A percentile compares a stretch with the other conserved stretches of the same genome.
These are phyloP conservation scores for Solanum megistacrolobum DNA, from an alignment of 257 asterid species.

Conservation along the genomic window DNA sequence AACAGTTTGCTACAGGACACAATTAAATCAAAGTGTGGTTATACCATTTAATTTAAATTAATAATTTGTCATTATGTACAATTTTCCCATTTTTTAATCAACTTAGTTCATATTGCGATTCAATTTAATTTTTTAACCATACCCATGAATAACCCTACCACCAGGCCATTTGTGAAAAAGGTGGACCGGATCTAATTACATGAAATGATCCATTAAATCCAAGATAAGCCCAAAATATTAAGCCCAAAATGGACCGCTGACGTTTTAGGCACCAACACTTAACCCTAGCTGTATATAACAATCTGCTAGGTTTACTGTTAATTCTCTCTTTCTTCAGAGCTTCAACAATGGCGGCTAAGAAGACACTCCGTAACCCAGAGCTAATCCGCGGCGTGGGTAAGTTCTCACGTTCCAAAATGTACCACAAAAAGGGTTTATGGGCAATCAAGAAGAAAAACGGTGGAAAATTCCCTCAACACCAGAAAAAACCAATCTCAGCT, in stretches of 20 bases:
- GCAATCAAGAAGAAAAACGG: constrained; percentile 43
- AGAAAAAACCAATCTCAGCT: constrained; percentile 12
- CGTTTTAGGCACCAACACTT: not conserved
- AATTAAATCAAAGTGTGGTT: too few species aligned
- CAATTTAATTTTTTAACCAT: too few species aligned
- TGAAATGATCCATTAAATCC: not conserved
- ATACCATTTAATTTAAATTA: too few species aligned
- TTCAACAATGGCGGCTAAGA: constrained; percentile 32
- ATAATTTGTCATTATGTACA: too few species aligned
- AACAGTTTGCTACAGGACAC: too few species aligned
- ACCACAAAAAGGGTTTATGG: constrained; percentile 42
- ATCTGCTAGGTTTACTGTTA: not conserved
- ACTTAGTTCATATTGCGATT: too few species aligned
- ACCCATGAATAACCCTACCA: too few species aligned
- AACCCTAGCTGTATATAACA: not conserved
- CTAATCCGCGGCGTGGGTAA: constrained; percentile 34
- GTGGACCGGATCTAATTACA: not conserved
- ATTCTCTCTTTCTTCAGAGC: not conserved
- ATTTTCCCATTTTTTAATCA: too few species aligned
- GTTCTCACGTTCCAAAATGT: constrained; percentile 29
- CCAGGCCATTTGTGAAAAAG: not conserved
- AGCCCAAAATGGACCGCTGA: not conserved
- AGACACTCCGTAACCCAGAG: constrained; percentile 34
- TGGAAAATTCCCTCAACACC: constrained; percentile 35
- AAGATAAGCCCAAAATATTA: not conserved